Evolutionary conservation across 371 early-diverging fungal genomes (phyloP).

Genomic region (Fennellomyces sp.): DNA sequence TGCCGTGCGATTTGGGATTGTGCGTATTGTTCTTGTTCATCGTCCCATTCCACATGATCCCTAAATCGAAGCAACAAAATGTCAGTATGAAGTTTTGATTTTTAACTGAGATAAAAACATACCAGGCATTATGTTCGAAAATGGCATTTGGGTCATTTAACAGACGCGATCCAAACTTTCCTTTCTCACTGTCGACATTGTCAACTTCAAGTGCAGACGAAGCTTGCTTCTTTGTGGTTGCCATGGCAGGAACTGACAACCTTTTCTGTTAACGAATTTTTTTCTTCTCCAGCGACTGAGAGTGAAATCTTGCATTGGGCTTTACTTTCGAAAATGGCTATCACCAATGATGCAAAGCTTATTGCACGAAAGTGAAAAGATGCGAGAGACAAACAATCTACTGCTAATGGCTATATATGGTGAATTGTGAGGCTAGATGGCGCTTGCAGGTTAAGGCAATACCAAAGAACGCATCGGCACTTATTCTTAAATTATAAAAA

Average conservation of each 20-base stretch:
- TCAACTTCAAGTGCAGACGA: constrained; percentile 41
- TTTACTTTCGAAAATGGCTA: background rate
- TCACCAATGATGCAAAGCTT: no score
- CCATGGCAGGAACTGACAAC: constrained; percentile 6
- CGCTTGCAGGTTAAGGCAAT: no score
- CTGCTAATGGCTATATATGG: no score
- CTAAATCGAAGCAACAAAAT: no score
- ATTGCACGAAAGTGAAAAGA: no score
- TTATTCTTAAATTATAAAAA: no score
- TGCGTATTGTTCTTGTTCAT: constrained; percentile 67
- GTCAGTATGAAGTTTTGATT: no score
- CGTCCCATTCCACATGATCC: constrained; percentile 86
- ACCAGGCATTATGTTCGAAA: constrained; percentile 84
- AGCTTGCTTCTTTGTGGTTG: constrained; percentile 28
- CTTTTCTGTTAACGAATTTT: background rate
- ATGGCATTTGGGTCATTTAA: constrained; percentile 65
- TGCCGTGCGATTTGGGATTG: constrained; percentile 41
- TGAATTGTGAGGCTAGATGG: no score
- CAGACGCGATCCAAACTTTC: constrained; percentile 68
- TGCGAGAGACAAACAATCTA: no score
- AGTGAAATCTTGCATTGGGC: background rate
- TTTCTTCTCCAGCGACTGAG: background rate
- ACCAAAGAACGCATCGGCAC: no score
- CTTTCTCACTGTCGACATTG: constrained; percentile 6
- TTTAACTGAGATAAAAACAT: constrained; percentile 7